Evolutionary conservation across 768 basidiomycete species (phyloP), one percentile per base, ranked within the genome.

Genomic region (Daedalea quercina): DNA sequence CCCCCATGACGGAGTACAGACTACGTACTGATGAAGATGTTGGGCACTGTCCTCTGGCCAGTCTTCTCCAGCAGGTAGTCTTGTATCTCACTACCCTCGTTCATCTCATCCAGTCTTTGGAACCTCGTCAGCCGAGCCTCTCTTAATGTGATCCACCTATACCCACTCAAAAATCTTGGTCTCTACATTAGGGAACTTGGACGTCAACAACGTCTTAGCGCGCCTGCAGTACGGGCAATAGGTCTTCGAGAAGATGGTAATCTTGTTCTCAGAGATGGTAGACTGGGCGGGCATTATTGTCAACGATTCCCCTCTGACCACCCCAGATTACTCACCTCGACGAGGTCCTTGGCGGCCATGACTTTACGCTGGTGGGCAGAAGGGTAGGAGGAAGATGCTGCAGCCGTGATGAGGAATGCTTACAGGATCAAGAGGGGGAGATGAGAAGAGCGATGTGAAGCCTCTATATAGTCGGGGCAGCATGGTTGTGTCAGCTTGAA

Each of bases 1-100:
- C 37, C 19, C n/a, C n/a, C n/a, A n/a, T 4, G 37, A 40, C 15
- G 37, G 37, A 40, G 4, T 7, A 19, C 37, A 11, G 28, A 31
- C 28, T 31, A 64, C 75, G 49, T 54, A 88, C 86, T 77, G 63
- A 91, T 76, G 70, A 88, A 92, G 53, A 88, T 75, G 62, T 82
- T 87, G 26, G 90, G 90, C 4, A 92, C 90, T 11, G 84, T 85
- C 20, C 78, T 66, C 59, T 86, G 89, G 0, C 75, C 75, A 0
- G 86, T 87, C 76, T 81, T 85, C 59, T 76, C 51, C 1, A 11
- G 20, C 3, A 93, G 73, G 60, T 90, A 90, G 20, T 67, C 60
- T 63, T 92, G 90, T 52, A 91, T 87, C 0, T 62, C 80, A 17
- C 55, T 17, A 9, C 80, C 86, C 34, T 91, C 82, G 0, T 79